A percentile compares a stretch with the other conserved stretches of the same genome.
These are phyloP conservation scores for Rhodotorula paludigena DNA, from an alignment of 768 basidiomycete species.

Conservation along the genomic window DNA sequence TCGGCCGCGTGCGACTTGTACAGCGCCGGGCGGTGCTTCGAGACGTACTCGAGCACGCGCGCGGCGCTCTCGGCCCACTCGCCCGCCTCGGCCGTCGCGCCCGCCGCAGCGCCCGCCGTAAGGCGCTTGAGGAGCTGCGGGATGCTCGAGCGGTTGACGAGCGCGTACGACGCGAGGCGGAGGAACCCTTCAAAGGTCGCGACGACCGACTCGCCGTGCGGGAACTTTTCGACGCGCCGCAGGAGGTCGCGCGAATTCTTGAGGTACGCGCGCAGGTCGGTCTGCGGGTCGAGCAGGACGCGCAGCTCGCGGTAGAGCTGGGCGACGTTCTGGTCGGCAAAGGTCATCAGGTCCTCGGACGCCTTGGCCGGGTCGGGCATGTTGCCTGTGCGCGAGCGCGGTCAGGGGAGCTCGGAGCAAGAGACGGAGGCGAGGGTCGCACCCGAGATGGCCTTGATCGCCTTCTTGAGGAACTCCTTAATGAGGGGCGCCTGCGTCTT, in stretches of 20 bases:
- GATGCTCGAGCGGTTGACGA: conserved; percentile 79
- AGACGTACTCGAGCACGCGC: conserved; percentile 55
- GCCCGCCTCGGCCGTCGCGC: not conserved
- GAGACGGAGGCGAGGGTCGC: conserved; percentile 30
- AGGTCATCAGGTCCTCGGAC: conserved; percentile 68
- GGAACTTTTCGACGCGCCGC: conserved; percentile 65
- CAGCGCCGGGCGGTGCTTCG: conserved; percentile 70
- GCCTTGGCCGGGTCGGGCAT: conserved; percentile 63
- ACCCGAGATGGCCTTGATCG: conserved; percentile 61
- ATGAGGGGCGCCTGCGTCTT: conserved; percentile 65
- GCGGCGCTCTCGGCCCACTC: not conserved
- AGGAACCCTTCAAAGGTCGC: conserved; percentile 68
- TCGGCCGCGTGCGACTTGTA: conserved; percentile 70
- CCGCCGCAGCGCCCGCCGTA: not conserved
- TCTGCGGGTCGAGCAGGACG: conserved; percentile 74
- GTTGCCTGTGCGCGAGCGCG: conserved; percentile 51
- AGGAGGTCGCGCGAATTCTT: conserved; percentile 79
- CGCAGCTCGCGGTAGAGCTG: conserved; percentile 78
- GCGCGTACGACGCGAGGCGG: conserved; percentile 63
- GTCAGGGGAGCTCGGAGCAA: not conserved
- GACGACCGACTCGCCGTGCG: conserved; percentile 51
- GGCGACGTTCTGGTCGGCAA: conserved; percentile 80
- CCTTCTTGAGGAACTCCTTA: too few species aligned
- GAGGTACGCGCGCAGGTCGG: conserved; percentile 70
- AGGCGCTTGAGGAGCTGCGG: conserved; percentile 68